Percentiles rank a stretch among this genome's conserved stretches.
These are phyloP conservation scores for Colletotrichum falcatum DNA, from an alignment of 2,329 filamentous ascomycete species.

Conservation along the genomic window DNA sequence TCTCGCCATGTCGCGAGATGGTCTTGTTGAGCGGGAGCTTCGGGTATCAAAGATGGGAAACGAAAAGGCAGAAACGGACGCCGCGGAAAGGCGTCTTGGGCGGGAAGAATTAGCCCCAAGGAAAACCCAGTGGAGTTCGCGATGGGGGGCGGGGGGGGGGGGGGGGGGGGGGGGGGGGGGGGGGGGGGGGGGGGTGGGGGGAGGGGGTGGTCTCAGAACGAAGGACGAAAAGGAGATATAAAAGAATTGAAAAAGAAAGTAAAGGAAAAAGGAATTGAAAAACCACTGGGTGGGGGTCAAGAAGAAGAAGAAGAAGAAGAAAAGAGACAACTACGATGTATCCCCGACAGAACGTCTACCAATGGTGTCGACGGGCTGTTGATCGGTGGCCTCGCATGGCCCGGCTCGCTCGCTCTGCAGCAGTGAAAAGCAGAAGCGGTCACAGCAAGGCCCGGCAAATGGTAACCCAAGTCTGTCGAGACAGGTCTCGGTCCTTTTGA, in stretches of 20 bases:
- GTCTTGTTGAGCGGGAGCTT: background rate
- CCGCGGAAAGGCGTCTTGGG: background rate
- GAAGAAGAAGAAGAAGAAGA: background rate
- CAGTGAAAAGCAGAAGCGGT: background rate
- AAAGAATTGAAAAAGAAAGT: background rate
- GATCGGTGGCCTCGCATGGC: background rate
- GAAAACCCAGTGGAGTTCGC: background rate
- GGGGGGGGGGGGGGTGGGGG: background rate
- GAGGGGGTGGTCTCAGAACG: too few species aligned
- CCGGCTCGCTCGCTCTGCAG: background rate
- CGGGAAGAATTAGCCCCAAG: background rate
- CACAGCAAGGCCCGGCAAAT: background rate
- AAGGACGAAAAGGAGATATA: background rate
- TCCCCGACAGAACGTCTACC: background rate
- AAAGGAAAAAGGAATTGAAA: background rate
- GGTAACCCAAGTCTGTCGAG: background rate
- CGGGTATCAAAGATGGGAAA: background rate
- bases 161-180: background rate
- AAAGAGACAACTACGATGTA: background rate
- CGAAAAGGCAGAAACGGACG: background rate
- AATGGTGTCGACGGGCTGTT: background rate
- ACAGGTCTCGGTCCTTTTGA: slow-evolving; percentile 9
- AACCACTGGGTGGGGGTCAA: background rate
- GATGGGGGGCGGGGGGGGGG: background rate
- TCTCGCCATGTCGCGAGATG: slow-evolving; percentile 27